Percentiles rank a stretch among this genome's conserved stretches.
Evolutionary conservation across 176 grass and related monocot genomes (phyloP).

Genomic region (Cenchrus purpureus): DNA sequence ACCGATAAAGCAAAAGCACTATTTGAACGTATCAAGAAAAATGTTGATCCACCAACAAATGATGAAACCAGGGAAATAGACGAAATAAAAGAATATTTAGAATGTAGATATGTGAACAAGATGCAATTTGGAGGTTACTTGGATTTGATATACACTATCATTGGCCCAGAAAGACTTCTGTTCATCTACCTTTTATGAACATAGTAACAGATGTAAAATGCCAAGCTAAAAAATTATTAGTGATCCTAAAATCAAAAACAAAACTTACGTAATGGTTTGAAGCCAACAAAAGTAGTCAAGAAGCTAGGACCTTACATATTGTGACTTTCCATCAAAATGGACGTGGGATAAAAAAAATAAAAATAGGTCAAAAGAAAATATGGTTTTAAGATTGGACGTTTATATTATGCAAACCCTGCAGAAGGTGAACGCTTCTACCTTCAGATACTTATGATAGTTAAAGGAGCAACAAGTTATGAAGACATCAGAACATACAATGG

Average conservation of each 20-base stretch:
- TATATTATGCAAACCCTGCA: too few relatives aligned
- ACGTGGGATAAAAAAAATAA: too few relatives aligned
- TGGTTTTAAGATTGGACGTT: too few relatives aligned
- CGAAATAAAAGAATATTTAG: neutral
- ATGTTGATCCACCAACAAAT: neutral
- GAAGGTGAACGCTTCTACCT: too few relatives aligned
- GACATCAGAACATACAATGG: too few relatives aligned
- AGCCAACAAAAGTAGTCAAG: neutral
- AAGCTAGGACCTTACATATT: neutral
- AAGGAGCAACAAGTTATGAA: too few relatives aligned
- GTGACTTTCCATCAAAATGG: neutral
- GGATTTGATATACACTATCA: neutral
- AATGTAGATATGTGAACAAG: neutral
- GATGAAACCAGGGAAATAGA: neutral
- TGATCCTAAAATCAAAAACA: neutral
- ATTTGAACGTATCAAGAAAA: neutral
- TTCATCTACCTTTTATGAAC: neutral
- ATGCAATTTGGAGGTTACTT: neutral
- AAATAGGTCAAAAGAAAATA: too few relatives aligned
- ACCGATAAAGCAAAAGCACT: neutral
- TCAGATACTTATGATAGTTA: too few relatives aligned
- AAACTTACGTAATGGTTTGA: slow-evolving; percentile 6
- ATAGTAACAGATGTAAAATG: neutral
- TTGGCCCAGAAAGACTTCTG: neutral
- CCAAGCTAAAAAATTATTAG: neutral